A percentile compares a stretch with the other conserved stretches of the same genome.
Evolutionary conservation across 2,329 filamentous ascomycete species (phyloP).

Genomic region (Pseudopithomyces chartarum): DNA sequence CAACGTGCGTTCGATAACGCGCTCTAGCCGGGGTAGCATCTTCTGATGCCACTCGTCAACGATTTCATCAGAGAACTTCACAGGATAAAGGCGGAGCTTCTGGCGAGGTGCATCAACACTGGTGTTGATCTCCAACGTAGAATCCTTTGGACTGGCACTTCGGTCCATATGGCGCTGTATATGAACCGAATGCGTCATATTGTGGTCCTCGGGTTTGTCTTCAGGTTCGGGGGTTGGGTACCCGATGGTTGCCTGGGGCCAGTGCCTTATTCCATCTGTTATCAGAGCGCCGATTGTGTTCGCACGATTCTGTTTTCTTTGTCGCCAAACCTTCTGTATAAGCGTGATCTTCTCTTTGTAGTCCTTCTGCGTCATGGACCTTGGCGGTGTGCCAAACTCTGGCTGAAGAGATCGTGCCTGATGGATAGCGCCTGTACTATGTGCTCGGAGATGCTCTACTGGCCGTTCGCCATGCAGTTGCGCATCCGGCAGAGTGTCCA

Average conservation of each 20-base stretch:
- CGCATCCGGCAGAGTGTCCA: constrained; percentile 33
- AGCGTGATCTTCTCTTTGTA: constrained; percentile 46
- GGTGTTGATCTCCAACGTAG: constrained; percentile 41
- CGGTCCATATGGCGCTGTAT: constrained; percentile 20
- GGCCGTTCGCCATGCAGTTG: constrained; percentile 24
- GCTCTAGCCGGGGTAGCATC: constrained; percentile 74
- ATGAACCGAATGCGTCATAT: constrained; percentile 14
- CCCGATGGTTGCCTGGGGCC: constrained; percentile 40
- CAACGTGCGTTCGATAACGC: constrained; percentile 72
- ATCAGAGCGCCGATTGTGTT: constrained; percentile 39
- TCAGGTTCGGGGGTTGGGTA: constrained; percentile 42
- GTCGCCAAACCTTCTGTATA: constrained; percentile 46
- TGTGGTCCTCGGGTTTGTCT: constrained; percentile 8
- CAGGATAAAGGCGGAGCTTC: constrained; percentile 46
- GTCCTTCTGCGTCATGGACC: constrained; percentile 35
- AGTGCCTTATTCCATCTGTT: constrained; percentile 36
- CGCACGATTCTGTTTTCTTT: constrained; percentile 35
- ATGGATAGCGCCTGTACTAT: constrained; percentile 43
- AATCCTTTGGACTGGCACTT: constrained; percentile 30
- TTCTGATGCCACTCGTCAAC: constrained; percentile 74
- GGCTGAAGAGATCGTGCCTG: constrained; percentile 37
- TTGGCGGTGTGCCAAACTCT: constrained; percentile 20
- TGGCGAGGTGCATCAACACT: constrained; percentile 33
- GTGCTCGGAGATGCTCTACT: constrained; percentile 6
- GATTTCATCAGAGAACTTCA: constrained; percentile 64